These are phyloP conservation scores for Solanum hybrid DNA, from an alignment of 305 asterid species.

Conservation along the genomic window DNA sequence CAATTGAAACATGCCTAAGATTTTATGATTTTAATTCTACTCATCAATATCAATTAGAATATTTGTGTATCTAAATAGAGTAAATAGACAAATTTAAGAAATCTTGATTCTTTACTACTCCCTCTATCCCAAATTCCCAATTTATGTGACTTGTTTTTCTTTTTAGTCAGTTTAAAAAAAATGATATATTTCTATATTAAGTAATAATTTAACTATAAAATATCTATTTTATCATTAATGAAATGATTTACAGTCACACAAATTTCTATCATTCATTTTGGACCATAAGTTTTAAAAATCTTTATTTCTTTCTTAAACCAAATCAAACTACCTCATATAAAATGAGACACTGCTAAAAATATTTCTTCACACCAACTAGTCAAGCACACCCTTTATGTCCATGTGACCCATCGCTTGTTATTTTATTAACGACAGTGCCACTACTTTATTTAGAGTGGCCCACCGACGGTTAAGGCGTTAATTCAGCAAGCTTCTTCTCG, in stretches of 20 bases:
- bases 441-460: constrained; percentile 24
- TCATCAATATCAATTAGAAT: not conserved
- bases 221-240: too few relatives aligned
- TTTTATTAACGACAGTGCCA: constrained; percentile 38
- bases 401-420: constrained; percentile 26
- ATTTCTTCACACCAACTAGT: not conserved
- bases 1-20: not conserved
- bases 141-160: too few relatives aligned
- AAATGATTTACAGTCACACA: too few relatives aligned
- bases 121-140: rapidly evolving
- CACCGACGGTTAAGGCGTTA: constrained; percentile 78
- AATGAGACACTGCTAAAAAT: too few relatives aligned
- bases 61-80: not conserved
- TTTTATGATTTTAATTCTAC: not conserved
- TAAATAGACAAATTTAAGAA: not conserved
- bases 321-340: too few relatives aligned
- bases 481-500: constrained; percentile 47
- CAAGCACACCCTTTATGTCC: constrained; percentile 6
- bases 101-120: too few relatives aligned
- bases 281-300: rapidly evolving
- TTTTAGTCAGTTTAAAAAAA: too few relatives aligned
- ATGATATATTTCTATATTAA: too few relatives aligned
- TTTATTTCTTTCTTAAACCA: too few relatives aligned
- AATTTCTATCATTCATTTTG: too few relatives aligned
- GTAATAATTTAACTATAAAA: too few relatives aligned